These are phyloP conservation scores for Phallus indusiatus DNA, from an alignment of 768 basidiomycete species.

Conservation along the genomic window DNA sequence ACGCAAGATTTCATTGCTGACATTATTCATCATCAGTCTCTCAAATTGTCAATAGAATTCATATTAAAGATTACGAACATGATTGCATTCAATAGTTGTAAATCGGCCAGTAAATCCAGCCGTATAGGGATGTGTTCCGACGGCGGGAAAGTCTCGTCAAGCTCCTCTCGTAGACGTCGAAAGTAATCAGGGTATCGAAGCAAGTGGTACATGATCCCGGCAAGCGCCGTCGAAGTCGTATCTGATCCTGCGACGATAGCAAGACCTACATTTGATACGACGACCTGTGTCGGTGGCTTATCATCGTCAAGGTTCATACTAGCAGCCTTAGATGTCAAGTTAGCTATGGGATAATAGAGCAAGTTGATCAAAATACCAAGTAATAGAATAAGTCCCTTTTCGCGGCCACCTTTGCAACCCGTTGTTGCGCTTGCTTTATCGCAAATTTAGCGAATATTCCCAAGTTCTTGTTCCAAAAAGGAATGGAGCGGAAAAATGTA, in stretches of 20 bases:
- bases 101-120: slow-evolving; percentile 16
- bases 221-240: slow-evolving; percentile 33
- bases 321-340: slow-evolving; percentile 14
- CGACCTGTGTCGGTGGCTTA: slow-evolving; percentile 19
- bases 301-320: slow-evolving; percentile 26
- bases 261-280: slow-evolving; percentile 29
- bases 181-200: slow-evolving; percentile 34
- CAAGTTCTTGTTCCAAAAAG: slow-evolving; percentile 22
- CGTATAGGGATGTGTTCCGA: slow-evolving; percentile 12
- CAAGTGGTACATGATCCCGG: slow-evolving; percentile 35
- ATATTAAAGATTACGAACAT: slow-evolving; percentile 19
- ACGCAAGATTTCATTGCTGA: slow-evolving; percentile 41
- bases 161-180: slow-evolving; percentile 34
- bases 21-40: background rate
- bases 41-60: background rate
- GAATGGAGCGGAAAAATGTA: slow-evolving; percentile 28
- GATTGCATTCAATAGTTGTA: slow-evolving; percentile 28
- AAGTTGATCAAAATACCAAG: slow-evolving; percentile 23
- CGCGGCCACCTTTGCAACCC: background rate
- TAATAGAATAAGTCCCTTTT: slow-evolving; percentile 30
- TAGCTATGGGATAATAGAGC: no score
- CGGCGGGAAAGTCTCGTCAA: slow-evolving; percentile 30
- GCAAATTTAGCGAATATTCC: slow-evolving; percentile 29
- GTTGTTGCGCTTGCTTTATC: background rate
- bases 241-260: slow-evolving; percentile 40